These are phyloP conservation scores for Neofusicoccum umdonicola DNA, from an alignment of 2,329 filamentous ascomycete species.

Conservation along the genomic window DNA sequence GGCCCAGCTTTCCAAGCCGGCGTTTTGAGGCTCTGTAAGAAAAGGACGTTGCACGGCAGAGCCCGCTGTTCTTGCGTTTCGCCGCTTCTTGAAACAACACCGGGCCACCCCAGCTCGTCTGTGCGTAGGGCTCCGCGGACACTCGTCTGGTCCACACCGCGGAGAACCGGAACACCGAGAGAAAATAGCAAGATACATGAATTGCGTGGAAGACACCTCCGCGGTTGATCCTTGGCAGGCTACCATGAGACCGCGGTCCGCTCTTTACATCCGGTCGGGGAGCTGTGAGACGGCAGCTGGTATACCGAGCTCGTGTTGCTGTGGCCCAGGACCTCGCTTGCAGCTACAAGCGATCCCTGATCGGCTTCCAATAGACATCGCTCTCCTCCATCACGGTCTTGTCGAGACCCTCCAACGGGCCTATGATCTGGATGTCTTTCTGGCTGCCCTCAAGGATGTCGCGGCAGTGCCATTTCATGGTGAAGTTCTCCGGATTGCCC, in stretches of 20 bases:
- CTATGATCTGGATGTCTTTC: conserved; percentile 51
- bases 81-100: conserved; percentile 1
- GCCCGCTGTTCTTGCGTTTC: not conserved
- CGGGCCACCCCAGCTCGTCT: not conserved
- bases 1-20: not conserved
- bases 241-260: no score
- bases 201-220: not conserved
- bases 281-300: no score
- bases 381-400: conserved; percentile 46
- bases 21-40: not conserved
- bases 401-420: conserved; percentile 48
- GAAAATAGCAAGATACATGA: not conserved
- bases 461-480: conserved; percentile 50
- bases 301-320: not conserved
- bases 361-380: conserved; percentile 44
- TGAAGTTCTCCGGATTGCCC: conserved; percentile 53
- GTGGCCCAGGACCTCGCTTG: not conserved
- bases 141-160: not conserved
- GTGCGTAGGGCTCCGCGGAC: not conserved
- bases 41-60: not conserved
- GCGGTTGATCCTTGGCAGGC: not conserved
- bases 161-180: no score
- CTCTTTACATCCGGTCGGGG: no score
- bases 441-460: conserved; percentile 49
- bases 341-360: conserved; percentile 14